Conservation (phyloP, 805 yeast species). For the Metschnikowia lochheadii region DNA sequence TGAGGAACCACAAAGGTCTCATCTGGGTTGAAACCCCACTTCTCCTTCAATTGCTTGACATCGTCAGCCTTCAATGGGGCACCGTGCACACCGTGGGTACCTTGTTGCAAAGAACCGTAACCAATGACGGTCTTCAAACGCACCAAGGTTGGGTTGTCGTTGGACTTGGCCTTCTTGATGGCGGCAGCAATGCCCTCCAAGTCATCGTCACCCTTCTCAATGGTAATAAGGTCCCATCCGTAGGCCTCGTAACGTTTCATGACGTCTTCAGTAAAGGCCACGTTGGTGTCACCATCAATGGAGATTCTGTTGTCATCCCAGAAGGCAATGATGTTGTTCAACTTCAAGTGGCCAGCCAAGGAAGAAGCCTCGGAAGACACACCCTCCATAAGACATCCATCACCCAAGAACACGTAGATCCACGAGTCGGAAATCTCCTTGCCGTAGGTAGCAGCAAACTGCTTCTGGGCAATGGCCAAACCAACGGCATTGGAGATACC, state of each 20-base stretch:
- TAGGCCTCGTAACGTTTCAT: conserved; percentile 79
- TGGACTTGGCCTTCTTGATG: conserved; percentile 73
- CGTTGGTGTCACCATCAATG: conserved; percentile 88
- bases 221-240: conserved; percentile 86
- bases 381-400: conserved; percentile 98
- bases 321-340: conserved; percentile 88
- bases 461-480: conserved; percentile 89
- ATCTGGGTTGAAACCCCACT: conserved; percentile 85
- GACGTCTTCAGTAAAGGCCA: conserved; percentile 93
- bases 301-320: conserved; percentile 97
- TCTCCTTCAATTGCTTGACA: conserved; percentile 75
- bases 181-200: conserved; percentile 67
- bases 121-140: conserved; percentile 90
- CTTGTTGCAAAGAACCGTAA: conserved; percentile 80
- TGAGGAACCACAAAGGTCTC: conserved; percentile 74
- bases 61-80: conserved; percentile 94
- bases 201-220: conserved; percentile 79
- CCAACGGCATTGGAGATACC: conserved; percentile 97
- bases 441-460: conserved; percentile 89
- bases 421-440: conserved; percentile 79
- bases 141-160: conserved; percentile 86
- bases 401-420: conserved; percentile 85
- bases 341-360: conserved; percentile 91
- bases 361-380: conserved; percentile 92
- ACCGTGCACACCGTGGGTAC: conserved; percentile 94